These are phyloP conservation scores for Meyerozyma guilliermondii DNA, from an alignment of 1,139 yeast species.

Conservation along the genomic window DNA sequence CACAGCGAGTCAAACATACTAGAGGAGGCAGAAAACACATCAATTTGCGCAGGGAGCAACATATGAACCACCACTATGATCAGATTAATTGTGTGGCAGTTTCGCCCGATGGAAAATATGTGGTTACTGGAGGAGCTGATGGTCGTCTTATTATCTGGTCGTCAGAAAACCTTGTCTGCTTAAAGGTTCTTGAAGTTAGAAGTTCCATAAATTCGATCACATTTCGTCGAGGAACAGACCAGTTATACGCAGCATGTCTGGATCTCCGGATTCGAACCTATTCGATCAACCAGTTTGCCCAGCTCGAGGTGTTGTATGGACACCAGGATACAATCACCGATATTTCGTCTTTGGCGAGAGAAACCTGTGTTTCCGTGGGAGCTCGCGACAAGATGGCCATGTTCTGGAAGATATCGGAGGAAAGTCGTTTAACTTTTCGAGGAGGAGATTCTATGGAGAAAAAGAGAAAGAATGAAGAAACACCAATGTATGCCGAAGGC, in stretches of 20 bases:
- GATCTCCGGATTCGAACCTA: constrained; percentile 87
- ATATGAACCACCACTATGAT: constrained; percentile 63
- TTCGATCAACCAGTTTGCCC: constrained; percentile 80
- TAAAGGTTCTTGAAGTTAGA: constrained; percentile 72
- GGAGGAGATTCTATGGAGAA: constrained; percentile 69
- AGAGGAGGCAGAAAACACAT: constrained; percentile 55
- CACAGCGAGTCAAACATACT: constrained; percentile 57
- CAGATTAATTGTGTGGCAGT: constrained; percentile 77
- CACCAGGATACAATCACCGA: constrained; percentile 89
- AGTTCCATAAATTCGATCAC: constrained; percentile 69
- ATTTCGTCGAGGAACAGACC: constrained; percentile 78
- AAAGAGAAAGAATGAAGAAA: constrained; percentile 30
- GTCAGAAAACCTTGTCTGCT: constrained; percentile 66
- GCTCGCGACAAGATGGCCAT: constrained; percentile 91
- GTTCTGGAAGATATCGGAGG: constrained; percentile 96
- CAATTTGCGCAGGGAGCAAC: constrained; percentile 30
- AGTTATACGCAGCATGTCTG: constrained; percentile 87
- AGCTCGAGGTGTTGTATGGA: constrained; percentile 86
- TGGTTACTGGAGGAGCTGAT: constrained; percentile 90
- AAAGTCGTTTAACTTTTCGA: constrained; percentile 85
- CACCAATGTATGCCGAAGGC: constrained; percentile 63
- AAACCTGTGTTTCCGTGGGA: constrained; percentile 94
- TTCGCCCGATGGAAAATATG: constrained; percentile 79
- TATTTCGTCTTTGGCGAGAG: constrained; percentile 73
- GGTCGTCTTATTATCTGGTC: constrained; percentile 82